A percentile compares a stretch with the other conserved stretches of the same genome.
Conservation (phyloP, 1,284 basidiomycete genomes). For the Tylopilus orsonianus region DNA sequence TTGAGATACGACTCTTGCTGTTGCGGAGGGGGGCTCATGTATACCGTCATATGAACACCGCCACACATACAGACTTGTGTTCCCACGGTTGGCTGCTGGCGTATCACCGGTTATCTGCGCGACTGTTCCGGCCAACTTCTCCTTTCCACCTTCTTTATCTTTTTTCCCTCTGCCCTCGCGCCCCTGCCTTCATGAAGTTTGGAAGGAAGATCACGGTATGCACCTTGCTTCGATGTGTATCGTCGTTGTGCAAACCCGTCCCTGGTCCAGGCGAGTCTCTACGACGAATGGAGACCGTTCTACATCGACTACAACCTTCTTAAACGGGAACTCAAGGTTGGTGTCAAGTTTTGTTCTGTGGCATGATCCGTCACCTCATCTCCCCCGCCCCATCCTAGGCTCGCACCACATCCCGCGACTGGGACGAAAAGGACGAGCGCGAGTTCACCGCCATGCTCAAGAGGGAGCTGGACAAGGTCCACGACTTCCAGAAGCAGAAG, state of each 20-base stretch:
- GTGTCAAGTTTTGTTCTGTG: slow-evolving; percentile 1
- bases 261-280: slow-evolving; percentile 67
- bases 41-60: neutral
- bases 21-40: slow-evolving; percentile 15
- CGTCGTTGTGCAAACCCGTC: neutral
- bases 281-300: slow-evolving; percentile 87
- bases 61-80: slow-evolving; percentile 1
- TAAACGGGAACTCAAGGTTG: slow-evolving; percentile 87
- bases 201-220: slow-evolving; percentile 83
- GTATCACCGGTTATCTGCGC: neutral
- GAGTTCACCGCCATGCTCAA: slow-evolving; percentile 82
- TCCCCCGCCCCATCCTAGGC: slow-evolving; percentile 36
- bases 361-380: neutral
- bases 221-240: slow-evolving; percentile 10
- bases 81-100: slow-evolving; percentile 10
- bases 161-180: neutral
- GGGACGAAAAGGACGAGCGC: slow-evolving; percentile 79
- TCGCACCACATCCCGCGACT: slow-evolving; percentile 58
- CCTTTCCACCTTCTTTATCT: neutral
- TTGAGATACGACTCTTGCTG: slow-evolving; percentile 15
- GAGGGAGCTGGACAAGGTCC: slow-evolving; percentile 91
- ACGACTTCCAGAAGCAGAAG: slow-evolving; percentile 93
- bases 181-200: slow-evolving; percentile 68
- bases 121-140: neutral
- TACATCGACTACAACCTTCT: slow-evolving; percentile 89